phyloP scores from a whole-genome alignment of 2,329 filamentous ascomycete species.

The Botryotinia calthae region DNA sequence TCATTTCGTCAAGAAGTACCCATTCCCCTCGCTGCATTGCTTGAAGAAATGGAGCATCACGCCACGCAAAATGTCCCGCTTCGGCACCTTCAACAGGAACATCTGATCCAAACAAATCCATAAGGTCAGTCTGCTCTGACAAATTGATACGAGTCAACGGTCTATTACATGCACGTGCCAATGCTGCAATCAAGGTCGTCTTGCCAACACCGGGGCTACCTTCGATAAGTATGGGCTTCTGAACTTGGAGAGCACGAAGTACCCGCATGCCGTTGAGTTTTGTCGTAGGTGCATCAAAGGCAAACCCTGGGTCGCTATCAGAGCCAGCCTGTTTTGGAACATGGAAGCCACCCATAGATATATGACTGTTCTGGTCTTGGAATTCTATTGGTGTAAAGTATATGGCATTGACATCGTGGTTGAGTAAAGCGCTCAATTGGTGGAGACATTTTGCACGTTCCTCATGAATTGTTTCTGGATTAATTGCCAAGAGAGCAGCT shows the following conservation, averaged over 20 bases:
- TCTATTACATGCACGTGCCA: slow-evolving; percentile 76
- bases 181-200: slow-evolving; percentile 84
- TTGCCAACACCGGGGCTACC: slow-evolving; percentile 98
- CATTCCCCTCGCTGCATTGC: slow-evolving; percentile 97
- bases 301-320: slow-evolving; percentile 60
- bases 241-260: slow-evolving; percentile 80
- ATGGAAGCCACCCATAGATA: slow-evolving; percentile 74
- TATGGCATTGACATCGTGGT: slow-evolving; percentile 58
- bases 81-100: slow-evolving; percentile 91
- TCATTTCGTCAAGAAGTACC: slow-evolving; percentile 98
- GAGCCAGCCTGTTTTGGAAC: slow-evolving; percentile 54
- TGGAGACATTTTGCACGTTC: slow-evolving; percentile 73
- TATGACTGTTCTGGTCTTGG: slow-evolving; percentile 47
- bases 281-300: slow-evolving; percentile 87
- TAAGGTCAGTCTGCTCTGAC: slow-evolving; percentile 95
- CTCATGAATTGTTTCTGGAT: slow-evolving; percentile 63
- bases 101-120: slow-evolving; percentile 96
- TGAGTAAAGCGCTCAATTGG: slow-evolving; percentile 67
- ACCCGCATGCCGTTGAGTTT: slow-evolving; percentile 87
- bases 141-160: slow-evolving; percentile 92
- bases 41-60: slow-evolving; percentile 89
- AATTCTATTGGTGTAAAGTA: slow-evolving; percentile 66
- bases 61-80: slow-evolving; percentile 89
- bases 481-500: slow-evolving; percentile 76
- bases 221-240: slow-evolving; percentile 90